A percentile compares a stretch with the other conserved stretches of the same genome.
phyloP scores from a whole-genome alignment of 257 asterid genomes.

The Ehretia macrophylla region DNA sequence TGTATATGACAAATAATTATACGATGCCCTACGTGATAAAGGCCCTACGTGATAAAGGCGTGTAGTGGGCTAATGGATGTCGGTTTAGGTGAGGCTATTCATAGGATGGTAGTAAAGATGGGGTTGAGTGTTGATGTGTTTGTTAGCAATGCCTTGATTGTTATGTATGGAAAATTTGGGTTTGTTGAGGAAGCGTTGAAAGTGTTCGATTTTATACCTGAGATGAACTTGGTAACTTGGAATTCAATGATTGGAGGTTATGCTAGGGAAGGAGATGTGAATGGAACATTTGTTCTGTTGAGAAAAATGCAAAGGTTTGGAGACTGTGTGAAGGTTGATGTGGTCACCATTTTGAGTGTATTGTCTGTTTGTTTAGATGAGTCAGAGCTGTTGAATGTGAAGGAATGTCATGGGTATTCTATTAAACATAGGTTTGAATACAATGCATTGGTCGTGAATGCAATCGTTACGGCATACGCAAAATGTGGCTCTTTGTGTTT shows the following conservation, averaged over 20 bases:
- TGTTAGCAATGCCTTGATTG: too few relatives aligned
- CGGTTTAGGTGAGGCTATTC: too few relatives aligned
- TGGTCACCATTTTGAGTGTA: conserved; percentile 26
- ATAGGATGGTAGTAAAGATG: too few relatives aligned
- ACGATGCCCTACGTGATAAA: conserved; percentile 35
- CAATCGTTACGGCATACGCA: conserved; percentile 26
- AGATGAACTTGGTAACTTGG: conserved; percentile 33
- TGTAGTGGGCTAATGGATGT: conserved; percentile 25
- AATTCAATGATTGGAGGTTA: conserved; percentile 33
- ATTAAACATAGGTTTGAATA: conserved; percentile 14
- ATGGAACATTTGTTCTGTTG: conserved; percentile 23
- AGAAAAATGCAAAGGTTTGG: conserved; percentile 16
- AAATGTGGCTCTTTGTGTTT: conserved; percentile 21
- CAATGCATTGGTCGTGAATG: conserved; percentile 19
- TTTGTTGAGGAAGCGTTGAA: too few relatives aligned
- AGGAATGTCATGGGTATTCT: conserved; percentile 37
- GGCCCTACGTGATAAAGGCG: too few relatives aligned
- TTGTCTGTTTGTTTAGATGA: conserved; percentile 20
- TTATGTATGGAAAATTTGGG: too few relatives aligned
- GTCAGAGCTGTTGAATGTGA: conserved; percentile 22
- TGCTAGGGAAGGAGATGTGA: too few relatives aligned
- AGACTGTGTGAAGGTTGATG: conserved; percentile 16
- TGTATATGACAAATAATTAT: conserved; percentile 20
- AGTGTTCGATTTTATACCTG: conserved; percentile 22
- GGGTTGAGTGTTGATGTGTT: too few relatives aligned